A percentile compares a stretch with the other conserved stretches of the same genome.
phyloP scores from a whole-genome alignment of 495 filamentous ascomycete species.

The Clavariopsis aquatica region DNA sequence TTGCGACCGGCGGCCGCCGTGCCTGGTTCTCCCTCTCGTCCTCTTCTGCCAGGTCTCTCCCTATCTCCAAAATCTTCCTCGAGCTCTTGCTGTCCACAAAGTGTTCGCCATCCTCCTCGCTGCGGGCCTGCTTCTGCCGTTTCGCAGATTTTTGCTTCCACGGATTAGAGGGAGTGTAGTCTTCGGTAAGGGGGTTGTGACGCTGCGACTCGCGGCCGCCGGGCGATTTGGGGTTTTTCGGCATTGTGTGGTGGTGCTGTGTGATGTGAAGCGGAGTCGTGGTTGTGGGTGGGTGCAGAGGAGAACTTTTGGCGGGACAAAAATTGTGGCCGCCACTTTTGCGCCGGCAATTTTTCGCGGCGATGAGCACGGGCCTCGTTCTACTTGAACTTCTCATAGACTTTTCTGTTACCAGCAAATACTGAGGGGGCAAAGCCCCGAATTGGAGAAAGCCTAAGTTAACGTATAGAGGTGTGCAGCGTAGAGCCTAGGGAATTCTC shows the following conservation, averaged over 20 bases:
- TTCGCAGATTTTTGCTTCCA: slow-evolving; percentile 46
- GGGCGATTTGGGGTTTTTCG: slow-evolving; percentile 38
- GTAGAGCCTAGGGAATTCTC: no score
- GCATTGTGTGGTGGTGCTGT: slow-evolving; percentile 29
- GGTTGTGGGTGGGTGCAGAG: slow-evolving; percentile 3
- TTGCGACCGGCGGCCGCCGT: slow-evolving; percentile 43
- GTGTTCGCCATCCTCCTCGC: slow-evolving; percentile 64
- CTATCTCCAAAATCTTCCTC: slow-evolving; percentile 82
- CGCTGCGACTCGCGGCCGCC: slow-evolving; percentile 31
- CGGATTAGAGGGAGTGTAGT: slow-evolving; percentile 44
- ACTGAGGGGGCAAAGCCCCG: no score
- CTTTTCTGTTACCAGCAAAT: no score
- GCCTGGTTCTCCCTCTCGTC: slow-evolving; percentile 57
- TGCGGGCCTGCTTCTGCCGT: slow-evolving; percentile 42
- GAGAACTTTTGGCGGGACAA: slow-evolving; percentile 14
- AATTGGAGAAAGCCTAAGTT: no score
- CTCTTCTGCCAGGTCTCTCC: slow-evolving; percentile 78
- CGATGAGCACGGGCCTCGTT: no score
- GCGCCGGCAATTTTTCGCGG: slow-evolving; percentile 21
- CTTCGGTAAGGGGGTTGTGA: slow-evolving; percentile 48
- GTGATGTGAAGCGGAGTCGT: neutral
- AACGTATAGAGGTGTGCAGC: no score
- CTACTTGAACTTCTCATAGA: no score
- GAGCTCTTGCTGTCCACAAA: slow-evolving; percentile 86
- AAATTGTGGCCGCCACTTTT: slow-evolving; percentile 26